A percentile compares a stretch with the other conserved stretches of the same genome.
Conservation (phyloP, 2,329 filamentous ascomycete genomes). For the Chalaropsis ovoidea region DNA sequence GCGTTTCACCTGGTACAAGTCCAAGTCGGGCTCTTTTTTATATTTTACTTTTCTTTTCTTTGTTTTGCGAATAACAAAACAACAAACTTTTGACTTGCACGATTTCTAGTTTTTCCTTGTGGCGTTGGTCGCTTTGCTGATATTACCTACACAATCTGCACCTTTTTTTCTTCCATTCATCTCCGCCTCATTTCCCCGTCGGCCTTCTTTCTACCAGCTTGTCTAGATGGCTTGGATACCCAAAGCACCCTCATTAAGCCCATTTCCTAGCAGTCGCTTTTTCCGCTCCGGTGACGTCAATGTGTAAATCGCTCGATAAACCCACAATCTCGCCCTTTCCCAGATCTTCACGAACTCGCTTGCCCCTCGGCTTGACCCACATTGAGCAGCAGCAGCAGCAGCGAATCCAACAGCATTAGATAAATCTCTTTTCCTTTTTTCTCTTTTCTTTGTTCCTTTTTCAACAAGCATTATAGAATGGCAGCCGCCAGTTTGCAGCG, state of each 20-base stretch:
- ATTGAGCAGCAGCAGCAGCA: background rate
- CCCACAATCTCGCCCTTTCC: conserved; percentile 6
- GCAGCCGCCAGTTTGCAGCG: conserved; percentile 1
- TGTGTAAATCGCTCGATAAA: conserved; percentile 11
- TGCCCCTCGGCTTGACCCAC: background rate
- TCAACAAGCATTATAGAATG: background rate
- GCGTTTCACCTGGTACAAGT: background rate
- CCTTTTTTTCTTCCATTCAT: background rate
- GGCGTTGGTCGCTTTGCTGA: background rate
- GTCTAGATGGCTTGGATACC: conserved; percentile 14
- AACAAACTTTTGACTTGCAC: background rate
- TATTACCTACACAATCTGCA: background rate
- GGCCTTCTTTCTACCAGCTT: background rate
- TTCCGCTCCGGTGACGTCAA: conserved; percentile 5
- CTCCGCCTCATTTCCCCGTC: background rate
- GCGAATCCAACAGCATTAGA: background rate
- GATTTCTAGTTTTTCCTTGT: background rate
- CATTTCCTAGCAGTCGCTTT: conserved; percentile 5
- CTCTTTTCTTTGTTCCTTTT: background rate
- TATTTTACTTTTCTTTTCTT: background rate
- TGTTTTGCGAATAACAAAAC: background rate
- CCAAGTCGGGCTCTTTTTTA: background rate
- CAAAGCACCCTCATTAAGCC: conserved; percentile 4
- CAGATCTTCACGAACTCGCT: background rate
- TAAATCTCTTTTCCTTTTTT: background rate